phyloP scores from a whole-genome alignment of 2,329 filamentous ascomycete genomes.

The Monilinia aucupariae region DNA sequence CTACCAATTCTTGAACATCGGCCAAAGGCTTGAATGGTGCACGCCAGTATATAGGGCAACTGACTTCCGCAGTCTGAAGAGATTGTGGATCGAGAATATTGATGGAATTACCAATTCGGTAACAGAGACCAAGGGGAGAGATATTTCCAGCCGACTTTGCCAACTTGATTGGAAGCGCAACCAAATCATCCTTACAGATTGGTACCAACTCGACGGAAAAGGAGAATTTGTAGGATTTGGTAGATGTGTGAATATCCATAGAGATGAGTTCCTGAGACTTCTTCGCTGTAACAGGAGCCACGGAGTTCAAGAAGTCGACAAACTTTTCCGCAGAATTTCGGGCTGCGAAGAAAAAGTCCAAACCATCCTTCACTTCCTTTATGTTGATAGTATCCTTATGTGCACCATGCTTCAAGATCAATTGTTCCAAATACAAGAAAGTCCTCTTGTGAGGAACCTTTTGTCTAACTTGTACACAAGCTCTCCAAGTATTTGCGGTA shows the following conservation, averaged over 20 bases:
- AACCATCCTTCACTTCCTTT: constrained; percentile 90
- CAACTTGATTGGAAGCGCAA: constrained; percentile 85
- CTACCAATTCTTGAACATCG: constrained; percentile 76
- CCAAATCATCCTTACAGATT: constrained; percentile 94
- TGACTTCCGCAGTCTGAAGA: constrained; percentile 83
- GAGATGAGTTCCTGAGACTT: constrained; percentile 92
- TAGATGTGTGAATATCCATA: constrained; percentile 83
- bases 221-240: constrained; percentile 90
- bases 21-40: constrained; percentile 78
- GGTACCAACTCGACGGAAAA: constrained; percentile 86
- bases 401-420: constrained; percentile 89
- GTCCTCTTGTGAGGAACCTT: constrained; percentile 95
- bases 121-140: constrained; percentile 76
- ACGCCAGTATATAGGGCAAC: constrained; percentile 81
- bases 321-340: constrained; percentile 90
- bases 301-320: constrained; percentile 81
- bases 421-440: constrained; percentile 79
- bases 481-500: constrained; percentile 92
- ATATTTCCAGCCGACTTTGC: constrained; percentile 88
- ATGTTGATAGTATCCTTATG: constrained; percentile 96
- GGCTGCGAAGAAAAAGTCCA: constrained; percentile 91
- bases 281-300: constrained; percentile 72
- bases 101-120: constrained; percentile 81
- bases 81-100: constrained; percentile 88
- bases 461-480: constrained; percentile 88